Evolutionary conservation across 148 eudicot genomes (phyloP).

Genomic region (Fallopia convolvulus): DNA sequence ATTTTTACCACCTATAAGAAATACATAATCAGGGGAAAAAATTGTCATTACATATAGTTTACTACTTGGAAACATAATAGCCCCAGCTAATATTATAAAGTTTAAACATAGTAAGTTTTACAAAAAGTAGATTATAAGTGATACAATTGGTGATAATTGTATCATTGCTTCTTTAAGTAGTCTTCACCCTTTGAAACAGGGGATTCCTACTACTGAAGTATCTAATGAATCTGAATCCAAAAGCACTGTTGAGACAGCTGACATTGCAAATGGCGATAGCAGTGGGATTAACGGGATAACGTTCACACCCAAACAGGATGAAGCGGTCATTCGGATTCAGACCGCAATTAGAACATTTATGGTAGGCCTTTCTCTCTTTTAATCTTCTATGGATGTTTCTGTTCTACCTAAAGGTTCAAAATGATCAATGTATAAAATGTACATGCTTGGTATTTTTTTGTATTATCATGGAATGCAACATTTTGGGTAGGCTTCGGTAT

Average conservation of each 20-base stretch:
- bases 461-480: too few species aligned
- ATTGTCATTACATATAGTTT: neutral
- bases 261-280: neutral
- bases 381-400: neutral
- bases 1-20: neutral
- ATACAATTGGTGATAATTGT: too few species aligned
- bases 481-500: too few species aligned
- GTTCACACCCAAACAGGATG: slow-evolving; percentile 30
- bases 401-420: neutral
- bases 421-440: neutral
- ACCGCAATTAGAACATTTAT: slow-evolving; percentile 58
- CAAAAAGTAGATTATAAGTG: neutral
- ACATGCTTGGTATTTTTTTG: neutral
- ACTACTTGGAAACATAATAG: too few species aligned
- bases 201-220: slow-evolving; percentile 22
- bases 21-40: neutral
- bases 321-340: slow-evolving; percentile 71
- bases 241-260: slow-evolving; percentile 10
- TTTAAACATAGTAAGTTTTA: neutral
- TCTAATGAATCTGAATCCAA: slow-evolving; percentile 28
- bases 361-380: slow-evolving; percentile 23
- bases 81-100: too few species aligned
- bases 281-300: neutral
- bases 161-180: neutral
- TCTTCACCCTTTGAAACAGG: neutral